Evolutionary conservation across 805 yeast genomes (phyloP), one percentile per base, ranked within the genome.

Genomic region (Scheffersomyces amazonensis): DNA sequence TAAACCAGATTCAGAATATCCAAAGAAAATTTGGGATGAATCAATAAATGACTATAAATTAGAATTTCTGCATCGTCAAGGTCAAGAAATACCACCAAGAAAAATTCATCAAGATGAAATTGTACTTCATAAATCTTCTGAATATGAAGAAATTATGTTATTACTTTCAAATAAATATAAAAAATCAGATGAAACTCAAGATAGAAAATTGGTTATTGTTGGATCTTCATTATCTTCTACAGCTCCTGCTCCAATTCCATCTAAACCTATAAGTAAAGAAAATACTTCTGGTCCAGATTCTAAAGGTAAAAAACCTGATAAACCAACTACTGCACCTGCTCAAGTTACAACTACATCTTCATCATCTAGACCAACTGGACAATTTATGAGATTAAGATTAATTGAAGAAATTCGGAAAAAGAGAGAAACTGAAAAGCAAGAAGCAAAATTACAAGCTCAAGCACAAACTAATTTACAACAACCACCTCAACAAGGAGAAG

Each of bases 121-220:
- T 46, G 58, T 66, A 3, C 37, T 71, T 27, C 96, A 88, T 55
- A 85, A 85, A 49, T 80, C 90, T 1, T 61, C 69, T 2, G 95
- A 88, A 47, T 88, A 86, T 64, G 98, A 93, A 60, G 95, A 87
- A 54, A 69, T 89, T 55, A 91, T 91, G 98, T 58, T 68, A 39
- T 53, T 69, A 34, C 55, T 69, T 27, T 66, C 73, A 3, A 62
- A 61, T 42, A 67, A 63, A 42, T 58, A 65, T 43, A 67, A 60
- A 40, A 58, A 57, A 34, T 56, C 64, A 17, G 71, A 65, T 34
- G 73, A 69, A 20, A 44, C 59, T 34, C 56, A 57, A 32, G 71
- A 64, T 32, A 63, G 62, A 41, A 61, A 60, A 40, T 61, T 69
- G 48, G 66, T 67, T 29, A 60, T 64, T 16, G 71, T 67, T 6